Evolutionary conservation across 441 rosid species (phyloP), one percentile per base, ranked within the genome.

Genomic region (Aleurites moluccanus): DNA sequence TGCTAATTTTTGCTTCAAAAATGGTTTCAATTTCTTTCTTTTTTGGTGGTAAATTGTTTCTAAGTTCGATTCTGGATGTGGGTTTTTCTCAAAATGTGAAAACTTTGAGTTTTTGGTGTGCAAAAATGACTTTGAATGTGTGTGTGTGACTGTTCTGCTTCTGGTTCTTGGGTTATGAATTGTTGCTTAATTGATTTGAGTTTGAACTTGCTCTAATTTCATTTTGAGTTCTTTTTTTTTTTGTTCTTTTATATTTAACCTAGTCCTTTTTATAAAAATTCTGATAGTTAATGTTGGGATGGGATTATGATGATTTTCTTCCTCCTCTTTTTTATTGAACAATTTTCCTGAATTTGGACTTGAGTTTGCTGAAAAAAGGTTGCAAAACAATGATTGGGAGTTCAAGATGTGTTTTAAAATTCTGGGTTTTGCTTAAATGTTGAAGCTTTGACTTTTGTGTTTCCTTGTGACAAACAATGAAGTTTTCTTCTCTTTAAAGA

Each of bases 361-460:
- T n/a, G n/a, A n/a, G n/a, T n/a, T n/a, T n/a, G n/a, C n/a, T n/a
- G n/a, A 15, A 55, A 45, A 57, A 69, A 73, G 18, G 47, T 56
- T 44, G 64, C 16, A n/a, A 55, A 69, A 18, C 55, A 53, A 28
- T 52, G 62, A 50, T 76, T 63, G 42, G 64, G 42, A 50, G 44
- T 35, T 66, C 4, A 28, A 50, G 49, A 52, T 72, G 38, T 49
- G 49, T 62, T 28, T 67, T 40, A 11, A n/a, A 61, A 44, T 45
- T 21, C 33, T 57, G 56, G 33, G 25, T 68, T 57, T 21, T 49
- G 10, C 18, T 21, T n/a, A n/a, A n/a, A n/a, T n/a, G n/a, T n/a
- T n/a, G n/a, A n/a, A n/a, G 8, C 0, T 69, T 77, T 81, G 64
- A 75, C 75, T 67, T 62, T 69, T 72, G 16, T 72, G 70, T 9